A percentile compares a stretch with the other conserved stretches of the same genome.
Conservation (phyloP, 805 yeast genomes). For the Barnettozyma salicaria region DNA sequence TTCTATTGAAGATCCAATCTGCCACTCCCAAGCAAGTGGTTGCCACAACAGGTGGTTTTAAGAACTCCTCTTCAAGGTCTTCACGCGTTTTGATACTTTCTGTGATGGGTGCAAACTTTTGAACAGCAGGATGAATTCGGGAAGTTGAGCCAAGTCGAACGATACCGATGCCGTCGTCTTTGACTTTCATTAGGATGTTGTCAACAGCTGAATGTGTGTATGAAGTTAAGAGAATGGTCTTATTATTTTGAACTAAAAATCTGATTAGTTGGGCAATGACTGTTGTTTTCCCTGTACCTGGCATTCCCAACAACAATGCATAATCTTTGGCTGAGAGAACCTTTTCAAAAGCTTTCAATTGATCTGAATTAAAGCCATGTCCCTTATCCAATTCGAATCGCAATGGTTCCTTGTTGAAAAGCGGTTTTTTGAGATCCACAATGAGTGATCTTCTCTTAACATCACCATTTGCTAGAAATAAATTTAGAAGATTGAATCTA, state of each 20-base stretch:
- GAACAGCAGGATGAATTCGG: slow-evolving; percentile 58
- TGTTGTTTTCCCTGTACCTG: slow-evolving; percentile 96
- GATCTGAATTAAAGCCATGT: slow-evolving; percentile 59
- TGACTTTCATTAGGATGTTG: slow-evolving; percentile 75
- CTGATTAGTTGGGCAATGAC: slow-evolving; percentile 73
- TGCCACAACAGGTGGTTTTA: slow-evolving; percentile 72
- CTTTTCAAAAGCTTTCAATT: slow-evolving; percentile 57
- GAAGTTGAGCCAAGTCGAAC: slow-evolving; percentile 60
- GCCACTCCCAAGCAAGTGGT: slow-evolving; percentile 78
- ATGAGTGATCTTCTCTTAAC: slow-evolving; percentile 27
- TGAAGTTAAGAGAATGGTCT: slow-evolving; percentile 71
- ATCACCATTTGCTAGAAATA: slow-evolving; percentile 47
- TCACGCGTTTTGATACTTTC: slow-evolving; percentile 35
- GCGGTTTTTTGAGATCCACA: slow-evolving; percentile 29
- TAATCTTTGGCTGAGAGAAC: slow-evolving; percentile 68
- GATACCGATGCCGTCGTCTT: slow-evolving; percentile 40
- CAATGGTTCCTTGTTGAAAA: slow-evolving; percentile 23
- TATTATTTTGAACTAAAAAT: slow-evolving; percentile 50
- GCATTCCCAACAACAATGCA: slow-evolving; percentile 88
- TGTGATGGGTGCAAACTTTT: slow-evolving; percentile 43
- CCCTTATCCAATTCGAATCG: slow-evolving; percentile 15
- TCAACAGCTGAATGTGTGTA: slow-evolving; percentile 97
- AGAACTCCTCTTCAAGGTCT: slow-evolving; percentile 42
- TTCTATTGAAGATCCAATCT: slow-evolving; percentile 50
- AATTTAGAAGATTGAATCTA: slow-evolving; percentile 64